These are phyloP conservation scores for Phytopythium montanum DNA, from an alignment of 352 stramenopile species.

Conservation along the genomic window DNA sequence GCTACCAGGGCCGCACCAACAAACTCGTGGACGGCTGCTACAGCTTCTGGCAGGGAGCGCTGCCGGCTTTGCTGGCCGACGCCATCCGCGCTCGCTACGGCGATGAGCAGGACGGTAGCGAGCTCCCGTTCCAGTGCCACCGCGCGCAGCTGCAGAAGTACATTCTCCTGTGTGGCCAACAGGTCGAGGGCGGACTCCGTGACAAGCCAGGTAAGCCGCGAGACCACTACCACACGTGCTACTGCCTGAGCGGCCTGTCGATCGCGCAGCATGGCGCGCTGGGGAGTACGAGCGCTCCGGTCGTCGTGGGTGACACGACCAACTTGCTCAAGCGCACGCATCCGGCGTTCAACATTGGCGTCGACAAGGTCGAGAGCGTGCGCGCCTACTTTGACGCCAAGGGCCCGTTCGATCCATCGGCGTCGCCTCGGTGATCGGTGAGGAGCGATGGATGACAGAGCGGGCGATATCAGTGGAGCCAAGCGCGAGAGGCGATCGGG, in stretches of 20 bases:
- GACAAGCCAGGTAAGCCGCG: slow-evolving; percentile 94
- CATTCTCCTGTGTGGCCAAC: slow-evolving; percentile 93
- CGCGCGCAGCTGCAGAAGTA: slow-evolving; percentile 86
- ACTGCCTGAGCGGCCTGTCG: slow-evolving; percentile 96
- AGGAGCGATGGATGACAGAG: slow-evolving; percentile 8
- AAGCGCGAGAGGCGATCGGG: too few relatives aligned
- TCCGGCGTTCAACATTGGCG: slow-evolving; percentile 91
- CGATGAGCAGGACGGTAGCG: slow-evolving; percentile 8
- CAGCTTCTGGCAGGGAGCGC: slow-evolving; percentile 97
- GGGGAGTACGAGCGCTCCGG: slow-evolving; percentile 24
- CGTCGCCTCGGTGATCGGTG: slow-evolving; percentile 11
- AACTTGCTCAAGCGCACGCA: slow-evolving; percentile 87
- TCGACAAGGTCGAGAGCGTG: slow-evolving; percentile 75
- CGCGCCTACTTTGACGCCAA: slow-evolving; percentile 67
- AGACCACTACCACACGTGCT: slow-evolving; percentile 99
- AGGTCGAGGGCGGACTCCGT: slow-evolving; percentile 90
- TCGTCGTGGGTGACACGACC: slow-evolving; percentile 48
- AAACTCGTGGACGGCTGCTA: slow-evolving; percentile 99
- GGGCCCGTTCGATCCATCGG: slow-evolving; percentile 39
- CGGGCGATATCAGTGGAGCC: too few relatives aligned
- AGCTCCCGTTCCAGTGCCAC: slow-evolving; percentile 64
- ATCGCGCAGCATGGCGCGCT: slow-evolving; percentile 85
- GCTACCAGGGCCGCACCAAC: slow-evolving; percentile 95
- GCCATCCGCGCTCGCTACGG: slow-evolving; percentile 32
- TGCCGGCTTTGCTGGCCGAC: slow-evolving; percentile 78